Evolutionary conservation across 78 protist species (phyloP), one percentile per base, ranked within the genome.

Genomic region (Carpediemonas membranifera): DNA sequence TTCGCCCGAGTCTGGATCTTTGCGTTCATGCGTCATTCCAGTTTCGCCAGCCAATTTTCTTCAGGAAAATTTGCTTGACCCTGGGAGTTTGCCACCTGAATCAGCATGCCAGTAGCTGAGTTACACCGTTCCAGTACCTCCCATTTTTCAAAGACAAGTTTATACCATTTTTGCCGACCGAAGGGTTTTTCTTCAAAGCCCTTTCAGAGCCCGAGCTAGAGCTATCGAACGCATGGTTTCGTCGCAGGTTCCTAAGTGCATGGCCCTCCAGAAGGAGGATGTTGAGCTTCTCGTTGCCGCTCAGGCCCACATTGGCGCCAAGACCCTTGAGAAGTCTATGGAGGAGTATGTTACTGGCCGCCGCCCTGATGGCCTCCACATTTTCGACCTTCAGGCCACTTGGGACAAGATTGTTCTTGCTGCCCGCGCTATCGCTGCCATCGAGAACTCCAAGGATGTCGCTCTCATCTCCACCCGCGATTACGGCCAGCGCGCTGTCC

Each of bases 331-430:
- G 50, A 66, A 37, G 28, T 1, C 31, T 2, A 50, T 66, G 57
- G 18, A 1, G 7, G 39, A 58, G 35, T 66, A 66, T 3, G n/a
- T 66, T 13, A 43, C 3, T 28, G 34, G 56, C 27, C 71, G 71
- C 36, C 35, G 31, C 5, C n/a, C 21, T 15, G 25, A 31, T 50
- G 92, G 90, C 52, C 50, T 83, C 74, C 77, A 88, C 95, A 35
- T 96, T 71, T 56, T 96, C 87, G 87, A 96, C 92, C 73, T 96
- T 33, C 88, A 84, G 84, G 86, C 80, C 83, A 92, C 96, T 65
- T 96, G 95, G 96, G 97, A 96, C 84, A 96, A 96, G 92, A 79
- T 96, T 41, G 65, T 85, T 74, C 87, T 96, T 33, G 99, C 99
- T 51, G 98, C 99, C 74, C 90, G 98, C 68, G 81, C 91, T 81